Evolutionary conservation across 495 filamentous ascomycete genomes (phyloP), one percentile per base, ranked within the genome.

Genomic region (Xylaria flabelliformis): DNA sequence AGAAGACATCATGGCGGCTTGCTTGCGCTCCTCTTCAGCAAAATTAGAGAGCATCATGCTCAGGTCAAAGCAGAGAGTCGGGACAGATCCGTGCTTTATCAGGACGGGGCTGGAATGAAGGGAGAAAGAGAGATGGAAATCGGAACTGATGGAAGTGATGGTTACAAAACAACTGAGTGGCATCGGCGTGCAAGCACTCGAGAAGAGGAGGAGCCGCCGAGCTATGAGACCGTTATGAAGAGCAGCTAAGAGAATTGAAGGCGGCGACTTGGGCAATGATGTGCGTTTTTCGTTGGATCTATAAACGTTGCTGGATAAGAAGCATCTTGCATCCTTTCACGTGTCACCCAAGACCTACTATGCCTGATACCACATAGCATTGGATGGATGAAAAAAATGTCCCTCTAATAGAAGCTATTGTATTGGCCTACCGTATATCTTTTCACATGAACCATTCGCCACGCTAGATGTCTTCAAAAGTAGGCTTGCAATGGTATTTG

Each of bases 351-450:
- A 56, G 51, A 1, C 24, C 13, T 56, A 12, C 26, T 15, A 4
- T 56, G 32, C 26, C 17, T 32, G 26, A 32, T 32, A 17, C 32
- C 4, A 17, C 12, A 56, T 9, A 6, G 32, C 5, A 2, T 15
- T 2, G 5, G 12, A 4, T 12, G 5, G 26, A 55, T 12, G 24
- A 10, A n/a, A 51, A 24, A 51, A 0, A 13, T 24, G 1, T 5
- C 4, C 48, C n/a, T 6, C 44, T 17, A n/a, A 46, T 53, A n/a
- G n/a, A n/a, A n/a, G n/a, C n/a, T n/a, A n/a, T n/a, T n/a, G n/a
- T n/a, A 67, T 67, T 39, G 48, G 46, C 53, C 36, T 53, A 50
- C 48, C 48, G 6, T 51, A n/a, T 24, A 51, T 51, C 48, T 51
- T 51, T 24, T 51, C 48, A 10, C 10, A 26, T 26, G 24, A 29